Conservation (phyloP, 2,329 filamentous ascomycete species). For the Cladophialophora carrionii region DNA sequence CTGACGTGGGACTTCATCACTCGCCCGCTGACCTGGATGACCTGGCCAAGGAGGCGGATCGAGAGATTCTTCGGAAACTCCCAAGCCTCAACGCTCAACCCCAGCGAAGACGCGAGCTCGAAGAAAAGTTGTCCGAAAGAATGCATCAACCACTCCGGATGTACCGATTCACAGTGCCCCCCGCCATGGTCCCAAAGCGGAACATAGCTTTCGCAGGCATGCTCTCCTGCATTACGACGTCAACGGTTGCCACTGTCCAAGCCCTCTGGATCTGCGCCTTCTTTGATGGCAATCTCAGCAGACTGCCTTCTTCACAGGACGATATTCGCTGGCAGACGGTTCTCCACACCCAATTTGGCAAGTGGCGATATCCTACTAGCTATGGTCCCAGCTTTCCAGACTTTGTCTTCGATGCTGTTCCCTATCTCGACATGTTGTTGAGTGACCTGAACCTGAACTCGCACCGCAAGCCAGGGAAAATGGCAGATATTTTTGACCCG, state of each 20-base stretch:
- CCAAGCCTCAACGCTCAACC: slow-evolving; percentile 21
- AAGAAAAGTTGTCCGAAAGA: slow-evolving; percentile 12
- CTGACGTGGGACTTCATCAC: slow-evolving; percentile 52
- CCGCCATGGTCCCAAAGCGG: slow-evolving; percentile 12
- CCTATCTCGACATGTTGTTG: slow-evolving; percentile 72
- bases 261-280: slow-evolving; percentile 69
- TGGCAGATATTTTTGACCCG: slow-evolving; percentile 43
- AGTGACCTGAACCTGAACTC: slow-evolving; percentile 65
- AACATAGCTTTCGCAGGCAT: slow-evolving; percentile 51
- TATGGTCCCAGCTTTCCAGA: slow-evolving; percentile 66
- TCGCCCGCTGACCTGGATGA: slow-evolving; percentile 15
- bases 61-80: slow-evolving; percentile 51
- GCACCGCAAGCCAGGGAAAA: slow-evolving; percentile 41
- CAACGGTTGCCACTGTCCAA: slow-evolving; percentile 48
- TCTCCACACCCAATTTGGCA: slow-evolving; percentile 69
- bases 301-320: slow-evolving; percentile 37
- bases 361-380: slow-evolving; percentile 68
- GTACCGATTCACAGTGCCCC: slow-evolving; percentile 52
- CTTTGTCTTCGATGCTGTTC: slow-evolving; percentile 74
- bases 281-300: slow-evolving; percentile 57
- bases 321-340: slow-evolving; percentile 56
- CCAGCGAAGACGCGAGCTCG: slow-evolving; percentile 6
- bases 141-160: slow-evolving; percentile 47
- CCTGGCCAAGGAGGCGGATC: slow-evolving; percentile 52
- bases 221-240: slow-evolving; percentile 48